phyloP scores from a whole-genome alignment of 1,284 basidiomycete genomes.

The Butyriboletus regius region DNA sequence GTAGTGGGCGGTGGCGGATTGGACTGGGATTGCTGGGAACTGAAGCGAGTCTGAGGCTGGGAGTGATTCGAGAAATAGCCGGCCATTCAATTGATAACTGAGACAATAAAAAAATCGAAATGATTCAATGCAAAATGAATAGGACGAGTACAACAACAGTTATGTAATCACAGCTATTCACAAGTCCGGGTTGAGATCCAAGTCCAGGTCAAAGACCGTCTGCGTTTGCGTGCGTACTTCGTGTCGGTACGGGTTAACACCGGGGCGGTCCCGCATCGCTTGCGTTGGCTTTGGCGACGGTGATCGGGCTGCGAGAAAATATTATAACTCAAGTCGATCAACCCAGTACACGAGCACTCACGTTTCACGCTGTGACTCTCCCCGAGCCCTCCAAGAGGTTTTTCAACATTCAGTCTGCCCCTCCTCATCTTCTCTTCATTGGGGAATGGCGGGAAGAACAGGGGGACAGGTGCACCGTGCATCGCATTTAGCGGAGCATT shows the following conservation, averaged over 20 bases:
- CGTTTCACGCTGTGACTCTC: slow-evolving; percentile 73
- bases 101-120: slow-evolving; percentile 20
- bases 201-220: slow-evolving; percentile 62
- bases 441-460: slow-evolving; percentile 79
- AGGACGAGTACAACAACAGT: slow-evolving; percentile 9
- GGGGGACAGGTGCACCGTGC: slow-evolving; percentile 61
- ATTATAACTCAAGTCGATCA: not conserved
- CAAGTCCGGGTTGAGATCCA: slow-evolving; percentile 72
- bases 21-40: slow-evolving; percentile 49
- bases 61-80: slow-evolving; percentile 77
- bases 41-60: slow-evolving; percentile 62
- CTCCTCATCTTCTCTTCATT: slow-evolving; percentile 81
- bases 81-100: slow-evolving; percentile 35
- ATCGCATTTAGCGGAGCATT: slow-evolving; percentile 35
- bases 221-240: slow-evolving; percentile 54
- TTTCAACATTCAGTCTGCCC: slow-evolving; percentile 68
- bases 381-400: slow-evolving; percentile 64
- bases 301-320: slow-evolving; percentile 35
- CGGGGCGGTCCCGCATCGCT: slow-evolving; percentile 43
- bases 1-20: slow-evolving; percentile 38
- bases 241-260: slow-evolving; percentile 60
- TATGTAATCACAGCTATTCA: slow-evolving; percentile 34
- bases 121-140: not conserved
- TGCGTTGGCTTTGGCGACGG: slow-evolving; percentile 49
- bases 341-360: slow-evolving; percentile 34